Evolutionary conservation across 106 monocot species (phyloP), one percentile per base, ranked within the genome.

Genomic region (Phalaenopsis equestris): DNA sequence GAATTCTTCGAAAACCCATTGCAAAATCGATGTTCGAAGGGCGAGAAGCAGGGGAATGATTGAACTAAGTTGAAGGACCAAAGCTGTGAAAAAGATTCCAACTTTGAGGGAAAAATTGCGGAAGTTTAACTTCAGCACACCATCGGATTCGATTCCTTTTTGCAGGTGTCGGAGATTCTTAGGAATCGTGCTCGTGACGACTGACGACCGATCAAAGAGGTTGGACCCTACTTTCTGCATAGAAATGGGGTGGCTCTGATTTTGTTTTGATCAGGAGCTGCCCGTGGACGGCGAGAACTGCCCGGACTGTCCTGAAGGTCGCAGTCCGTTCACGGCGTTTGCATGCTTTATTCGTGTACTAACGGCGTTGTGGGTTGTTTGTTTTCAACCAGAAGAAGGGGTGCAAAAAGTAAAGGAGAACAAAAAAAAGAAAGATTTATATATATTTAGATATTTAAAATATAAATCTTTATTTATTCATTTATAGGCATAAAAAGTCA

Each of bases 131-230:
- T 45, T 43, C 43, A 18, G 74, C 74, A 6, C 17, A 74, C 43
- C 74, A 18, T 43, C 7, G 43, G 74, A 43, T 74, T 74, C 41
- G 74, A 74, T 74, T 74, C 74, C 43, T 70, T 70, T 17, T 74
- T 45, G 6, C 18, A 18, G 43, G 18, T 5, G 43, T 19, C 19
- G 36, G 42, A 74, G 74, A 74, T 74, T 74, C 74, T 42, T 45
- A 4, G 43, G n/a, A 74, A 74, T 74, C 45, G 74, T 74, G 8
- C 74, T 18, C 74, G 74, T 74, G 43, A 74, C 74, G 42, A 42
- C 74, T 19, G 37, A 45, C 45, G 38, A 30, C 30, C 30, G 30
- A 30, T 30, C 30, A 74, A 19, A 45, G 74, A 45, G 74, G 18
- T 2, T 42, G 74, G 74, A 14, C 74, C 74, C 74, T 30, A 30